Percentiles rank a stretch among this genome's conserved stretches.
Evolutionary conservation across 1,139 yeast species (phyloP).

Genomic region (Sugiyamaella xylanicola): DNA sequence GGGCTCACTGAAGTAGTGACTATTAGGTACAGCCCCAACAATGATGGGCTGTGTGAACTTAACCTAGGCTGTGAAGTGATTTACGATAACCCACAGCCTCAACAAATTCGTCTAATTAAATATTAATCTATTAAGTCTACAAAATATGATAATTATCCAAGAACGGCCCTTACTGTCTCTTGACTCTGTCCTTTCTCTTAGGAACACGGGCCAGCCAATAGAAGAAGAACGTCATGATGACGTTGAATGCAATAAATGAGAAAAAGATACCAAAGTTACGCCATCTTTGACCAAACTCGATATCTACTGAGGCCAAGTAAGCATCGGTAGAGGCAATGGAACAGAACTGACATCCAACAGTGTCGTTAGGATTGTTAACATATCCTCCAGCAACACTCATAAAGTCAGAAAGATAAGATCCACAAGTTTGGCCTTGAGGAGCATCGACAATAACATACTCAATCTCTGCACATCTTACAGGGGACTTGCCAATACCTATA

Average conservation of each 20-base stretch:
- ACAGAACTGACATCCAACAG: conserved; percentile 62
- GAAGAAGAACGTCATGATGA: conserved; percentile 53
- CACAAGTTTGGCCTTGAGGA: conserved; percentile 63
- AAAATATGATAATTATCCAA: not conserved
- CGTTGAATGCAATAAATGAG: conserved; percentile 55
- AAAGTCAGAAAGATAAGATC: conserved; percentile 50
- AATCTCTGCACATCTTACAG: conserved; percentile 53
- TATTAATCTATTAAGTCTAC: not conserved
- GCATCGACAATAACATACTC: conserved; percentile 61
- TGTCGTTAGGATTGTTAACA: conserved; percentile 54
- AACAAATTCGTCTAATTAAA: not conserved
- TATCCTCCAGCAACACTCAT: conserved; percentile 53
- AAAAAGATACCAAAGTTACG: conserved; percentile 60
- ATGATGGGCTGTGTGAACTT: no score
- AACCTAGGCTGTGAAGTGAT: no score
- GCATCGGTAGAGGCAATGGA: conserved; percentile 55
- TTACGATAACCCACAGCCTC: no score
- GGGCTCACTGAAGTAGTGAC: no score
- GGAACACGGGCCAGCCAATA: conserved; percentile 86
- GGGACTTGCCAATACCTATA: conserved; percentile 55
- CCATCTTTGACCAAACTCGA: conserved; percentile 56
- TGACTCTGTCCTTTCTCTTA: conserved; percentile 39
- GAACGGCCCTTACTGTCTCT: conserved; percentile 24
- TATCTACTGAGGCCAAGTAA: conserved; percentile 50
- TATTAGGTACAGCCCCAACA: no score